These are phyloP conservation scores for Peronospora belbahrii DNA, from an alignment of 352 stramenopile species.

Conservation along the genomic window DNA sequence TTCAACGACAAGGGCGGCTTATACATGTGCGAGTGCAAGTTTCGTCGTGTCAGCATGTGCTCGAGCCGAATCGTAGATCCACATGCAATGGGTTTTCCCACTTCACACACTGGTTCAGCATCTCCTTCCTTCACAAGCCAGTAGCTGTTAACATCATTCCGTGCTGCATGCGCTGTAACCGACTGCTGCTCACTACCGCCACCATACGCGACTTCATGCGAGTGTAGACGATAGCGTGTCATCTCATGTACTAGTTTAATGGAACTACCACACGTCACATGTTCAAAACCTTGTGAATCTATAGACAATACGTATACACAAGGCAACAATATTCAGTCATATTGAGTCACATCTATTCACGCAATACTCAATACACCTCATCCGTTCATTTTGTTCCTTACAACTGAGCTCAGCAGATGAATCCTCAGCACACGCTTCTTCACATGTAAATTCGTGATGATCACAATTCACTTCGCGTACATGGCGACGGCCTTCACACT, in stretches of 20 bases:
- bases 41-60: slow-evolving; percentile 65
- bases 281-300: slow-evolving; percentile 71
- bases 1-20: slow-evolving; percentile 50
- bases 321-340: too few species aligned
- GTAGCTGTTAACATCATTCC: slow-evolving; percentile 82
- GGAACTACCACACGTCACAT: slow-evolving; percentile 76
- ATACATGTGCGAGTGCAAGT: slow-evolving; percentile 74
- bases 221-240: slow-evolving; percentile 73
- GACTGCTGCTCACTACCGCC: slow-evolving; percentile 76
- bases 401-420: slow-evolving; percentile 68
- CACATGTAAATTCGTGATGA: slow-evolving; percentile 73
- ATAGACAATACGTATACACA: neutral
- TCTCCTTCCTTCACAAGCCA: slow-evolving; percentile 83
- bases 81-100: slow-evolving; percentile 53
- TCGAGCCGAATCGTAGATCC: slow-evolving; percentile 62
- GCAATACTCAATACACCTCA: too few species aligned
- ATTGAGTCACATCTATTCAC: too few species aligned
- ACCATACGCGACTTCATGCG: slow-evolving; percentile 76
- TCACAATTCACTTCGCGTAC: slow-evolving; percentile 71
- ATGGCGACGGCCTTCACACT: slow-evolving; percentile 69
- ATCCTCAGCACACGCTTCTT: slow-evolving; percentile 57
- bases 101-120: slow-evolving; percentile 29
- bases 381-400: slow-evolving; percentile 20
- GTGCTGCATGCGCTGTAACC: slow-evolving; percentile 53
- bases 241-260: slow-evolving; percentile 78